These are phyloP conservation scores for Spergularia bocconei DNA, from an alignment of 148 eudicot species.

Conservation along the genomic window DNA sequence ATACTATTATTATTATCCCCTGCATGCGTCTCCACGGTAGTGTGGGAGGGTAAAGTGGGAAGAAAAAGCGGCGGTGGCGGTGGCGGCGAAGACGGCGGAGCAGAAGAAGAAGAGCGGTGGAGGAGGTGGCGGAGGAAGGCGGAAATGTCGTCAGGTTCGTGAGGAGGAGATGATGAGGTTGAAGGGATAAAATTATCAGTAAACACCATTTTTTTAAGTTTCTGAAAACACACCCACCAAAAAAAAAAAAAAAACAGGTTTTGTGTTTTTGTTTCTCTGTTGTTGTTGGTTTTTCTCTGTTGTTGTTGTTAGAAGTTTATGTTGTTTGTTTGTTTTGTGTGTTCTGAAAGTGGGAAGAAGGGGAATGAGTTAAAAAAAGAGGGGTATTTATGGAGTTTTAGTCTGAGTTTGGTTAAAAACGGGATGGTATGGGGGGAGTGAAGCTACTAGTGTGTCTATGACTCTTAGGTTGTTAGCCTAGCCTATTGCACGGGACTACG, in stretches of 20 bases:
- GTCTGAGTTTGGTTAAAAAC: neutral
- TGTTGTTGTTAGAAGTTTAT: too few relatives aligned
- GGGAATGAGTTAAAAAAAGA: too few relatives aligned
- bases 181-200: slow-evolving; percentile 23
- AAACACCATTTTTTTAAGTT: slow-evolving; percentile 19
- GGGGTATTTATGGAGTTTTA: slow-evolving; percentile 3
- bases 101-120: slow-evolving; percentile 45
- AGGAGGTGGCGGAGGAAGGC: slow-evolving; percentile 66
- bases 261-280: too few relatives aligned
- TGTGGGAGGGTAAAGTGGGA: slow-evolving; percentile 2
- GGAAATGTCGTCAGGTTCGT: slow-evolving; percentile 64
- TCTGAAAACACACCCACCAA: too few relatives aligned
- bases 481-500: too few relatives aligned
- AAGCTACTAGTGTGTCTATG: too few relatives aligned
- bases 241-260: neutral
- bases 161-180: slow-evolving; percentile 6
- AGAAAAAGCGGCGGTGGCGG: slow-evolving; percentile 2
- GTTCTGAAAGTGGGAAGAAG: neutral
- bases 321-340: neutral
- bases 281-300: too few relatives aligned
- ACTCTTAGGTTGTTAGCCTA: too few relatives aligned
- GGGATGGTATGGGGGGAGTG: neutral
- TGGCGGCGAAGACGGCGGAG: slow-evolving; percentile 27
- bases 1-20: neutral
- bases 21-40: slow-evolving; percentile 22